phyloP scores from a whole-genome alignment of 805 yeast species.

The Candida dendrica region DNA sequence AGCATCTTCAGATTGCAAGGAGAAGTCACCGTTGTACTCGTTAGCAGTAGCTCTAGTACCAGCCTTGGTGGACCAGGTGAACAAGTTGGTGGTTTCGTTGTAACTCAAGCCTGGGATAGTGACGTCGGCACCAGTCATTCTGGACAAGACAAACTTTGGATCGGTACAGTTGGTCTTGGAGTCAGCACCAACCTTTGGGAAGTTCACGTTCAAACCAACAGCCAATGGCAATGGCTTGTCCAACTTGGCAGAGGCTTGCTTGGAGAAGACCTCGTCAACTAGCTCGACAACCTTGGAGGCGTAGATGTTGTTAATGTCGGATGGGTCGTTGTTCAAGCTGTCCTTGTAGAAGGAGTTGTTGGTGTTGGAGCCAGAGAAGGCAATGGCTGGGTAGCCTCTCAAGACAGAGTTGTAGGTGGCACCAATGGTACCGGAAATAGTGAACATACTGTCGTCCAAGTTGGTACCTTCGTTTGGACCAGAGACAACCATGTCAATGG shows the following conservation, averaged over 20 bases:
- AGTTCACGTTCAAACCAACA: constrained; percentile 41
- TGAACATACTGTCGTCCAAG: constrained; percentile 33
- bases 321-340: constrained; percentile 32
- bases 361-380: constrained; percentile 42
- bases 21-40: constrained; percentile 35
- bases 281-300: constrained; percentile 33
- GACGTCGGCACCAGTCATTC: constrained; percentile 33
- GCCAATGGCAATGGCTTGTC: constrained; percentile 32
- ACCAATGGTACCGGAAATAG: constrained; percentile 46
- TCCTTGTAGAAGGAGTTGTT: constrained; percentile 40
- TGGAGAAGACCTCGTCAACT: constrained; percentile 28
- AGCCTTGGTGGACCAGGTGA: constrained; percentile 13
- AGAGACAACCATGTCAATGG: constrained; percentile 41
- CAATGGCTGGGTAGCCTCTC: constrained; percentile 43
- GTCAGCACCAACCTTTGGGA: constrained; percentile 39
- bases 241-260: constrained; percentile 27
- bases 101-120: constrained; percentile 16
- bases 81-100: constrained; percentile 31
- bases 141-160: constrained; percentile 36
- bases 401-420: constrained; percentile 40
- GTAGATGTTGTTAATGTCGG: constrained; percentile 37
- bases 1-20: constrained; percentile 34
- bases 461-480: constrained; percentile 51
- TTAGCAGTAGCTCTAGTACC: constrained; percentile 18
- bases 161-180: constrained; percentile 27